These are phyloP conservation scores for Pyricularia sp. DNA, from an alignment of 2,329 filamentous ascomycete genomes.

Conservation along the genomic window DNA sequence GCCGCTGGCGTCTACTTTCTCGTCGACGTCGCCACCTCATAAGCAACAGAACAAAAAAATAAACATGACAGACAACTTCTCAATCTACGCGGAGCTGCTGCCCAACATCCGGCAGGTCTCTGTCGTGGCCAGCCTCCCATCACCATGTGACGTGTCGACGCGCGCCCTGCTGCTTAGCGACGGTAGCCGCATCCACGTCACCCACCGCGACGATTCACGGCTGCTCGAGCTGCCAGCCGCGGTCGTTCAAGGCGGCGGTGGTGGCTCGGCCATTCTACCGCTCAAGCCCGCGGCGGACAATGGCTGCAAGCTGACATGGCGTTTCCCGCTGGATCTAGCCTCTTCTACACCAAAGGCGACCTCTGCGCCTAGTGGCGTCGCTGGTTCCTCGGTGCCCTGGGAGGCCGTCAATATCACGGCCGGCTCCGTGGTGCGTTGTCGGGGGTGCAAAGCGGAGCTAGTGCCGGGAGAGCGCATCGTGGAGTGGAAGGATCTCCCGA, in stretches of 20 bases:
- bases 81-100: conserved; percentile 55
- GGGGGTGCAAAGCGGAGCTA: conserved; percentile 27
- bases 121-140: conserved; percentile 41
- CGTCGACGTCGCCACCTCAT: not conserved
- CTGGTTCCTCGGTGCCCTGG: conserved; percentile 36
- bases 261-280: conserved; percentile 25
- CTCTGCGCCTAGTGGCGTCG: conserved; percentile 20
- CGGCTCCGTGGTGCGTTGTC: conserved; percentile 30
- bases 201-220: conserved; percentile 30
- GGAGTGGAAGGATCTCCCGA: conserved; percentile 86
- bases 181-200: conserved; percentile 35
- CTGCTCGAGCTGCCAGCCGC: conserved; percentile 32
- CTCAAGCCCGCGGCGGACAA: conserved; percentile 11
- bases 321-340: conserved; percentile 30
- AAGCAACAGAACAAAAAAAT: conserved; percentile 3
- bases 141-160: conserved; percentile 31
- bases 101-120: conserved; percentile 57
- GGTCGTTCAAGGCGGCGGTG: conserved; percentile 18
- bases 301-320: conserved; percentile 36
- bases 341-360: conserved; percentile 17
- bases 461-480: conserved; percentile 29
- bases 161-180: conserved; percentile 32
- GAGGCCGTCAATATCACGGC: conserved; percentile 38
- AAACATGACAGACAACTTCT: conserved; percentile 2
- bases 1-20: not conserved